A percentile compares a stretch with the other conserved stretches of the same genome.
Conservation (phyloP, 345 rosid species). For the Dipteronia sinensis region DNA sequence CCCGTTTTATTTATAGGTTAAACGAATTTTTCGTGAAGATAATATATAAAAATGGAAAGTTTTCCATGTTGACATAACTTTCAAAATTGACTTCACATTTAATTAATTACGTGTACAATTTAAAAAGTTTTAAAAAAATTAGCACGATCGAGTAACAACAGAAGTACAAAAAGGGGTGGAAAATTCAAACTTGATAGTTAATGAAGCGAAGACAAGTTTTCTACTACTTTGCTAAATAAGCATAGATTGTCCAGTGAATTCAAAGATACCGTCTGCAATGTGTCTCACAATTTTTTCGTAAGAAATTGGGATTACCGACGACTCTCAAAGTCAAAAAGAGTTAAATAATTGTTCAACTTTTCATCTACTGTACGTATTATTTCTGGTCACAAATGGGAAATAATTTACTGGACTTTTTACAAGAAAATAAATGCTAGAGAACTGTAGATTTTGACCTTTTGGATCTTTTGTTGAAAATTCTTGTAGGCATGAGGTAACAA, state of each 20-base stretch:
- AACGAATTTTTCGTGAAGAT: background rate
- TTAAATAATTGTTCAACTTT: background rate
- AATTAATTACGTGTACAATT: background rate
- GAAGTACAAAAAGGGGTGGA: background rate
- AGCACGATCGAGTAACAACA: background rate
- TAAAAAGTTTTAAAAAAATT: background rate
- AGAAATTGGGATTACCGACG: background rate
- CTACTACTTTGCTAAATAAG: background rate
- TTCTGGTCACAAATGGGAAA: background rate
- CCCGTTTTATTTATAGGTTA: background rate
- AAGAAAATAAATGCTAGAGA: background rate
- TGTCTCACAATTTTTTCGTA: background rate
- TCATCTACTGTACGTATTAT: too few species aligned
- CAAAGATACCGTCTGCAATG: background rate
- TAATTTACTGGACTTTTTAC: background rate
- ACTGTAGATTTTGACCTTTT: slow-evolving; percentile 3
- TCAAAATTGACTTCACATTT: background rate
- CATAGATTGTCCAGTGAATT: background rate
- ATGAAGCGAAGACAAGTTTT: background rate
- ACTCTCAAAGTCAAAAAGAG: background rate
- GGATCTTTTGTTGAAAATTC: background rate
- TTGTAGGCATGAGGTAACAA: background rate
- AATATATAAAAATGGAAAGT: background rate
- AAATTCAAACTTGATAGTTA: background rate
- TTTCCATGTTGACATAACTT: background rate